These are phyloP conservation scores for Phyllosticta paracitricarpa DNA, from an alignment of 2,329 filamentous ascomycete species.

Conservation along the genomic window DNA sequence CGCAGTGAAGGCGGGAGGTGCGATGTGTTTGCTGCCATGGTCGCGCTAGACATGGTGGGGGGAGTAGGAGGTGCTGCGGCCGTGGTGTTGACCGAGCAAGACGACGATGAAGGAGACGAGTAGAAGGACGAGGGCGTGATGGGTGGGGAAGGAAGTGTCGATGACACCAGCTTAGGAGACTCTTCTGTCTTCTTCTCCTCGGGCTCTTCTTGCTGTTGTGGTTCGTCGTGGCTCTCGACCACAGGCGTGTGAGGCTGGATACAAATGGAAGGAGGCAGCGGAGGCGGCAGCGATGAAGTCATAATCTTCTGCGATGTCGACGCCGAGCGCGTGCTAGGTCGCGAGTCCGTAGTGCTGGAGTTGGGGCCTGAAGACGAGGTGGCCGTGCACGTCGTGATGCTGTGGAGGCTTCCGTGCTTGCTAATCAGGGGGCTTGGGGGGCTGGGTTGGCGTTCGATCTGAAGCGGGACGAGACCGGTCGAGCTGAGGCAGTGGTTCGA, in stretches of 20 bases:
- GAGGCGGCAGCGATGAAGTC: background rate
- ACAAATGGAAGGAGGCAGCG: conserved; percentile 2
- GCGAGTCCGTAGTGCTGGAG: background rate
- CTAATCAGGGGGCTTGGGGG: conserved; percentile 4
- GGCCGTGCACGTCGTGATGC: background rate
- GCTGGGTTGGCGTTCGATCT: conserved; percentile 1
- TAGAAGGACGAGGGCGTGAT: background rate
- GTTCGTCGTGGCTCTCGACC: background rate
- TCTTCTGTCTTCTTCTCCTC: background rate
- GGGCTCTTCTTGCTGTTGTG: background rate
- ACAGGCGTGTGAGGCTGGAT: conserved; percentile 2
- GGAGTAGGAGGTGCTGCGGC: background rate
- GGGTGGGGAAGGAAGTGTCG: background rate
- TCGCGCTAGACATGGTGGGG: background rate
- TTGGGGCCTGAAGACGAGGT: background rate
- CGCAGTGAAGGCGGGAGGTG: background rate
- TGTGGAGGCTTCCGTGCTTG: conserved; percentile 5
- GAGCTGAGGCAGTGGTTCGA: conserved; percentile 3
- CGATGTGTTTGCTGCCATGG: background rate
- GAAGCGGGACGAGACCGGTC: conserved; percentile 7
- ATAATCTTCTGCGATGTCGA: background rate
- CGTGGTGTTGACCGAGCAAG: background rate
- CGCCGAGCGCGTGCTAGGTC: background rate
- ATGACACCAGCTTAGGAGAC: background rate
- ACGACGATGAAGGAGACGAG: background rate